phyloP scores from a whole-genome alignment of 2,329 filamentous ascomycete species.

The Onygenales sp. region DNA sequence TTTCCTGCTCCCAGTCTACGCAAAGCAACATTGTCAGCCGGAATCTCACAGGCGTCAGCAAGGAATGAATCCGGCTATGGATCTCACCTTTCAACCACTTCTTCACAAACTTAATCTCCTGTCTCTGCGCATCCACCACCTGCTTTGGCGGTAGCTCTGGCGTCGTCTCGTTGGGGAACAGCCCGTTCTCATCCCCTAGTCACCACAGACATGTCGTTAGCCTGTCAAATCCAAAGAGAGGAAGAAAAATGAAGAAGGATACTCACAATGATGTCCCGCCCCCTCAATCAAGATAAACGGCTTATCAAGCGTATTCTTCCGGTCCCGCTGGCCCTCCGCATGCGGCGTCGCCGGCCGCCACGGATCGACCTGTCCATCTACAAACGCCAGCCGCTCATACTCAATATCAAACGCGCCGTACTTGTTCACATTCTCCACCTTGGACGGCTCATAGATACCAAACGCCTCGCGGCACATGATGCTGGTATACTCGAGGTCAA shows the following conservation, averaged over 20 bases:
- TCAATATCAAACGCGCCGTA: constrained; percentile 64
- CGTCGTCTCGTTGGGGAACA: constrained; percentile 44
- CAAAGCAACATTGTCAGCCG: no score
- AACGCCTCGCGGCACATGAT: constrained; percentile 58
- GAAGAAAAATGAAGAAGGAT: constrained; percentile 40
- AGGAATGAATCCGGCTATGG: neutral
- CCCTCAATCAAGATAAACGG: constrained; percentile 64
- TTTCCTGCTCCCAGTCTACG: no score
- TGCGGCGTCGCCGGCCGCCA: constrained; percentile 70
- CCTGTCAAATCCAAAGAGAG: neutral
- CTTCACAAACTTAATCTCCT: constrained; percentile 38
- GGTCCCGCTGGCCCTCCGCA: constrained; percentile 47
- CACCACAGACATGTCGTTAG: constrained; percentile 12
- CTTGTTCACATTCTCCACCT: constrained; percentile 61
- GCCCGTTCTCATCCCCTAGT: constrained; percentile 39
- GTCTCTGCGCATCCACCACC: constrained; percentile 38
- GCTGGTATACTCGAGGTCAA: constrained; percentile 54
- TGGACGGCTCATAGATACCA: constrained; percentile 55
- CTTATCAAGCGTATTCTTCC: constrained; percentile 53
- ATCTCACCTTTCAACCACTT: constrained; percentile 37
- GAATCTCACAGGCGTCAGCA: neutral
- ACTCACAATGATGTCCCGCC: constrained; percentile 78
- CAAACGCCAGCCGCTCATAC: constrained; percentile 64
- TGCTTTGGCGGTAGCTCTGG: constrained; percentile 35
- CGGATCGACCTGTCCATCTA: constrained; percentile 71